Evolutionary conservation across 2,329 filamentous ascomycete genomes (phyloP).

Genomic region (Grosmannia serpens): DNA sequence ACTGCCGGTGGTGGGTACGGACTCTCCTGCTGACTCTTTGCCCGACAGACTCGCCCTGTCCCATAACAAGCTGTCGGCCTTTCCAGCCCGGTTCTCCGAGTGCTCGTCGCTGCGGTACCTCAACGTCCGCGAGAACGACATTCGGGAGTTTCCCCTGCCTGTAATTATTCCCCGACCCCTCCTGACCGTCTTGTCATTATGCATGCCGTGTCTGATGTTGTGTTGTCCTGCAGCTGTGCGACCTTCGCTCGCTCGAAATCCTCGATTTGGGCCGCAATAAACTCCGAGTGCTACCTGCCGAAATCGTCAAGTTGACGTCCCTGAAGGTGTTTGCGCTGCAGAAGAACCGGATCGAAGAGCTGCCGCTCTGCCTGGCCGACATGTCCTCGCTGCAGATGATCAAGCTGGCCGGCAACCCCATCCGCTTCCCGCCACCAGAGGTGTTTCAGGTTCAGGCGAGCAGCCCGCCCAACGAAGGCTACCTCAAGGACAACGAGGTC

Average conservation of each 20-base stretch:
- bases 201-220: background rate
- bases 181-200: background rate
- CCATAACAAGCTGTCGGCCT: conserved; percentile 63
- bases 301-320: conserved; percentile 70
- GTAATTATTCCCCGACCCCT: conserved; percentile 24
- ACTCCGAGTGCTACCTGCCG: conserved; percentile 63
- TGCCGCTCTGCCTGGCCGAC: conserved; percentile 75
- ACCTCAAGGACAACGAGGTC: conserved; percentile 51
- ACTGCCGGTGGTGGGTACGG: background rate
- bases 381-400: conserved; percentile 83
- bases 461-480: conserved; percentile 43
- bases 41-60: conserved; percentile 58
- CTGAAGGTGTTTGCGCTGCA: conserved; percentile 82
- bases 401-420: conserved; percentile 80
- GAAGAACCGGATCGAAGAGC: conserved; percentile 73
- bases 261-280: conserved; percentile 86
- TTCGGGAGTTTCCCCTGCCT: conserved; percentile 49
- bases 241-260: conserved; percentile 79
- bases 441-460: conserved; percentile 48
- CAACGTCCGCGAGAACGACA: conserved; percentile 66
- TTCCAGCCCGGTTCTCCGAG: conserved; percentile 61
- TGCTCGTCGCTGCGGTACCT: conserved; percentile 69
- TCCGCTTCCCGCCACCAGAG: conserved; percentile 66
- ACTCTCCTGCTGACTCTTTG: background rate
- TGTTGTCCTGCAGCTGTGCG: conserved; percentile 54